Evolutionary conservation across 371 early-diverging fungal genomes (phyloP).

Genomic region (Rhizopus delemar): DNA sequence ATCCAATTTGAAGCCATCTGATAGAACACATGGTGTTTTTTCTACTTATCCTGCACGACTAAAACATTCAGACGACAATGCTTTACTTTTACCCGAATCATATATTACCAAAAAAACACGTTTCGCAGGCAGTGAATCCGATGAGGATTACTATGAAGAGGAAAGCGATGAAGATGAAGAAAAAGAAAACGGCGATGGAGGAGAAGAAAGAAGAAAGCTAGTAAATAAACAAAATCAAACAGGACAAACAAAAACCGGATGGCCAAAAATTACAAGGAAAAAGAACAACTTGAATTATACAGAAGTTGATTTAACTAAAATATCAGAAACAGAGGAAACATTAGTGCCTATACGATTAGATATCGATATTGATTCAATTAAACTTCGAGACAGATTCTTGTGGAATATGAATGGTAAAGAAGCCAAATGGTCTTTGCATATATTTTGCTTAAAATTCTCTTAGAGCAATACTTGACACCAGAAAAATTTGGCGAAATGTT

Average conservation of each 20-base stretch:
- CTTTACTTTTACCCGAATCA: conserved; percentile 44
- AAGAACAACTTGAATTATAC: conserved; percentile 30
- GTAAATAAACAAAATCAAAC: conserved; percentile 7
- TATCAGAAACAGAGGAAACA: conserved; percentile 61
- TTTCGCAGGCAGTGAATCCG: conserved; percentile 13
- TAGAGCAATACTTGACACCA: conserved; percentile 84
- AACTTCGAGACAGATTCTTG: conserved; percentile 74
- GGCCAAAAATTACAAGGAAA: conserved; percentile 35
- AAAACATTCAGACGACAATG: conserved; percentile 47
- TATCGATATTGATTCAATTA: conserved; percentile 76
- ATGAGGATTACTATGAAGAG: conserved; percentile 18
- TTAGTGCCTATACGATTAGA: conserved; percentile 83
- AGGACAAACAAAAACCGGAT: conserved; percentile 10
- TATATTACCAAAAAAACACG: conserved; percentile 39
- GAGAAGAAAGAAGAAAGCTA: conserved; percentile 12
- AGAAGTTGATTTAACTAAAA: conserved; percentile 16
- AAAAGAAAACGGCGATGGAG: conserved; percentile 14
- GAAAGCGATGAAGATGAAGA: conserved; percentile 39
- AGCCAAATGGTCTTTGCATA: neutral
- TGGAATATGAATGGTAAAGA: conserved; percentile 80
- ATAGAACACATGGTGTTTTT: conserved; percentile 41
- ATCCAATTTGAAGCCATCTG: conserved; percentile 22
- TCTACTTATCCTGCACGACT: conserved; percentile 50
- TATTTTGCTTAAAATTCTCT: neutral
- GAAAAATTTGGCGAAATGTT: conserved; percentile 91